Evolutionary conservation across 1,284 basidiomycete genomes (phyloP), one percentile per base, ranked within the genome.

Genomic region (Cryptococcus jaspeensis): DNA sequence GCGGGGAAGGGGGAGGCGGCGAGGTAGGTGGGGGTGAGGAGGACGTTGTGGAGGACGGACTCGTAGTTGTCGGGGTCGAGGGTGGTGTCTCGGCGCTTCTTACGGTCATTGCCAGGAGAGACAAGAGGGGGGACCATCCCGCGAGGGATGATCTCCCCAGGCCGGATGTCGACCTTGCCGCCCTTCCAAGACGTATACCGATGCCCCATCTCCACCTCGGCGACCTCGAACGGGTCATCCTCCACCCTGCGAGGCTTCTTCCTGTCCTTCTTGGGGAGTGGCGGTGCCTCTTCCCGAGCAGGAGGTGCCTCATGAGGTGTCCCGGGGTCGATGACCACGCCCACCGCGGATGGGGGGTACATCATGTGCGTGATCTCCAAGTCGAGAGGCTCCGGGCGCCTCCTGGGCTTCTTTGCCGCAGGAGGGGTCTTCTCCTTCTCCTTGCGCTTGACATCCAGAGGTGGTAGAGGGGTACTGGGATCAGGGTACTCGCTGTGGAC

Each of bases 11-110:
- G 62, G 15, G 71, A 71, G 4, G 57, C 43, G 18, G 48, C 50
- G 43, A 69, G 57, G 47, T 68, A 71, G 1, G 69, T 67, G 0
- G 71, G 73, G 1, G 71, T 73, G 23, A 75, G 64, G 3, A 70
- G 56, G 20, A 75, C 64, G 40, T 71, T 63, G 53, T 72, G 67
- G 12, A 75, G 53, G 0, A 70, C 70, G 13, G 64, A 67, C n/a
- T 72, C 70, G 50, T 70, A 67, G 13, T 59, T 41, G 28, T 59
- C 52, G 7, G 52, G 43, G 4, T 48, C 38, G 28, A 41, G 20
- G 20, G 18, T 20, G 37, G 18, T 56, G 35, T 25, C 36, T 15
- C 37, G 20, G 1, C 44, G 6, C 25, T 8, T 53, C 47, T 40
- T 37, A 9, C 20, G 7, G 5, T 41, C 41, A 13, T n/a, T 23